phyloP scores from a whole-genome alignment of 1,284 basidiomycete genomes.

The Malassezia slooffiae region DNA sequence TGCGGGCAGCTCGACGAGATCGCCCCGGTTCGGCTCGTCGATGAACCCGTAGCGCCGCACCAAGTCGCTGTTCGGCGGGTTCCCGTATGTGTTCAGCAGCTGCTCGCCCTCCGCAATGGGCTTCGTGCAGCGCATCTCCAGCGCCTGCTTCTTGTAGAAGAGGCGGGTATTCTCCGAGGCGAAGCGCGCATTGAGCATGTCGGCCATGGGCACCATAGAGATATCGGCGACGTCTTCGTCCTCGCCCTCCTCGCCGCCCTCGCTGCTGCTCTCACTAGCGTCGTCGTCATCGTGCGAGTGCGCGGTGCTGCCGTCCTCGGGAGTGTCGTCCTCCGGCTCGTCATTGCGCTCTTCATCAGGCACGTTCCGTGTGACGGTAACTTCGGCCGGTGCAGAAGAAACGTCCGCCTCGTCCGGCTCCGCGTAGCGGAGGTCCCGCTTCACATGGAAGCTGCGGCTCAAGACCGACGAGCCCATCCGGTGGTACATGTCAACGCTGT shows the following conservation, averaged over 20 bases:
- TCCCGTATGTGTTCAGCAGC: conserved; percentile 87
- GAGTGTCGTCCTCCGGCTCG: background rate
- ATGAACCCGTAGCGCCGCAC: conserved; percentile 87
- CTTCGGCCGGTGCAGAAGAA: conserved; percentile 6
- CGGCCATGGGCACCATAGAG: conserved; percentile 92
- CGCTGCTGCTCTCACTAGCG: background rate
- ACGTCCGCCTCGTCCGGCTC: conserved; percentile 14
- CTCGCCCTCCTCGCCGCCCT: conserved; percentile 9
- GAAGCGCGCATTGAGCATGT: conserved; percentile 55
- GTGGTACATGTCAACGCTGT: conserved; percentile 69
- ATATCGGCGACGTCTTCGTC: conserved; percentile 55
- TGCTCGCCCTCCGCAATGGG: conserved; percentile 69
- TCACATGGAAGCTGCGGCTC: conserved; percentile 73
- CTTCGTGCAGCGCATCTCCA: conserved; percentile 73
- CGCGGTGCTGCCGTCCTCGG: background rate
- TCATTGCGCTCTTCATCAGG: background rate
- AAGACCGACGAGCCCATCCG: conserved; percentile 85
- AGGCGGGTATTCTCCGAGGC: conserved; percentile 56
- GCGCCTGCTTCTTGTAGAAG: conserved; percentile 62
- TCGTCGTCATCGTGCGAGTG: conserved; percentile 18
- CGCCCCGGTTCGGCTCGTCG: conserved; percentile 76
- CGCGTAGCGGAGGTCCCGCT: conserved; percentile 15
- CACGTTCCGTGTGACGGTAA: conserved; percentile 6
- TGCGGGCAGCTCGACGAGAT: conserved; percentile 73
- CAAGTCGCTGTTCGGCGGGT: conserved; percentile 87